Base-by-base conservation (phyloP, 2,329 filamentous ascomycete species). In the Trichoderma breve region DNA sequence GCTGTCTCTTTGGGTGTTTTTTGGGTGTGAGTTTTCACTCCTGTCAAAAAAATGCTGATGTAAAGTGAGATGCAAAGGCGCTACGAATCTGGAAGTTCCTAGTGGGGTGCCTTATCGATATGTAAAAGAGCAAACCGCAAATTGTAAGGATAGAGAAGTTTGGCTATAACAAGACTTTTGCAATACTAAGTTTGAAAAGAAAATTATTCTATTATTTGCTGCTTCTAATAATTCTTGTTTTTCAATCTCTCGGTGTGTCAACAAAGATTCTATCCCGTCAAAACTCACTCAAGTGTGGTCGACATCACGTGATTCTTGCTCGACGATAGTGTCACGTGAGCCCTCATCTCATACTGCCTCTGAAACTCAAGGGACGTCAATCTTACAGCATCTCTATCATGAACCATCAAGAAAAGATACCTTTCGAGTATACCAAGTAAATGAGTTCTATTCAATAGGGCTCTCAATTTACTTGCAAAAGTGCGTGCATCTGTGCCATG, bases 41-140 rank as follows among this genome's bases (percentile, higher is more conserved):
- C 26, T 34, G 12, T 70, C 67, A 14, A 32, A 73, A 66, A 68
- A 68, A 66, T 72, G 72, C 36, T 72, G 58, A 69, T 72, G 66
- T 65, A 30, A 55, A 66, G 28, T 63, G 64, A 73, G 63, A 61
- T 51, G 43, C 71, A 36, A 63, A 63, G 32, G 66, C n/a, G 65
- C 47, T 30, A 28, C 32, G 43, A 3, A 63, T 24, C 43, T 51
- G 24, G 18, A 57, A n/a, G 21, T 68, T 69, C 30, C n/a, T 57
- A 60, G 70, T 69, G 70, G 70, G 63, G 70, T 62, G 36, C 32
- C 55, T 73, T 73, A 73, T 73, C 72, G 72, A 73, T 73, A 73
- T 53, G 67, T 15, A 24, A n/a, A 18, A 15, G 6, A 67, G 28
- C 53, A 60, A 8, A 24, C 6, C n/a, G 61, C 62, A 21, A 26